Percentiles rank a stretch among this genome's conserved stretches.
Conservation (phyloP, 306 rosid genomes). For the Sicyos baderoa region DNA sequence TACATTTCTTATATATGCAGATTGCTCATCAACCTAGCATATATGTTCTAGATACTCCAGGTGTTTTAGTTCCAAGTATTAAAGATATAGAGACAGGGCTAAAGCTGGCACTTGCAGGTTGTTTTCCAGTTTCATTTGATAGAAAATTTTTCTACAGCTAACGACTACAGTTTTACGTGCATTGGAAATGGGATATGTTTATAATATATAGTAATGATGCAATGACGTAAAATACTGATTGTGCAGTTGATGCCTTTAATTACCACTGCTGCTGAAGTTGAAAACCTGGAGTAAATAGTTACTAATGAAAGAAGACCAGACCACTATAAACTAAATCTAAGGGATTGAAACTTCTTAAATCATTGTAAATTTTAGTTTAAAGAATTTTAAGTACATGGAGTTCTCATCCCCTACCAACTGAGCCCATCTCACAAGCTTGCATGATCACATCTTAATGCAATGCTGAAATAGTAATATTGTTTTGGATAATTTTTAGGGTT, state of each 20-base stretch:
- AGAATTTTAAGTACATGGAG: background rate
- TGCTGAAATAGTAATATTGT: background rate
- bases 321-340: background rate
- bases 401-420: background rate
- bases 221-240: background rate
- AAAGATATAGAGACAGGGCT: constrained; percentile 82
- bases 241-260: background rate
- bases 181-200: background rate
- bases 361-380: background rate
- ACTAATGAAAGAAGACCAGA: background rate
- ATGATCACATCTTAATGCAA: background rate
- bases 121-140: constrained; percentile 13
- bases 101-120: constrained; percentile 90
- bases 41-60: constrained; percentile 87
- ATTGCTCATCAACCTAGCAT: constrained; percentile 90
- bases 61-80: constrained; percentile 87
- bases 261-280: background rate
- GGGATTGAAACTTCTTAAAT: background rate
- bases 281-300: background rate
- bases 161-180: background rate
- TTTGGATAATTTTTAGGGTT: background rate
- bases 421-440: background rate
- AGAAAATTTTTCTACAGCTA: background rate
- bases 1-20: constrained; percentile 35
- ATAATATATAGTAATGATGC: background rate